Percentiles rank a stretch among this genome's conserved stretches.
Evolutionary conservation across 305 asterid species (phyloP).

Genomic region (Andrographis paniculata): DNA sequence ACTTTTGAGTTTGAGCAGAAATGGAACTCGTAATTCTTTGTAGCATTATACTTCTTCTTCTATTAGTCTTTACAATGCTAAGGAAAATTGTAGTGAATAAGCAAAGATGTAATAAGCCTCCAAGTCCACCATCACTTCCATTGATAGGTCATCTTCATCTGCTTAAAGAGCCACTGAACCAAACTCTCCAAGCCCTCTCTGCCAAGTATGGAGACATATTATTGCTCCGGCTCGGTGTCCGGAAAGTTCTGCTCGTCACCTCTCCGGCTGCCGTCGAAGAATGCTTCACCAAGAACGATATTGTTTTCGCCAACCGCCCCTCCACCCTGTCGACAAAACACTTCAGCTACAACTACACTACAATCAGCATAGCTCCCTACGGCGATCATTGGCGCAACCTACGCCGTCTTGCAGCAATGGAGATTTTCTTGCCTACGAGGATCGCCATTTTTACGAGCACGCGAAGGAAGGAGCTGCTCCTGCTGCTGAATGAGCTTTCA

Average conservation of each 20-base stretch:
- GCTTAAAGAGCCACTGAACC: constrained; percentile 22
- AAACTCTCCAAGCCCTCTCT: constrained; percentile 19
- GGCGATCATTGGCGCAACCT: constrained; percentile 27
- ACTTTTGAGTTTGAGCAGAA: background rate
- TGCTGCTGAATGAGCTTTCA: constrained; percentile 15
- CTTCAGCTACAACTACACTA: constrained; percentile 20
- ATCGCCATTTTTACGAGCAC: constrained; percentile 12
- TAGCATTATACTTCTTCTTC: background rate
- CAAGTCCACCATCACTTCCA: constrained; percentile 27
- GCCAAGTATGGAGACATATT: constrained; percentile 18
- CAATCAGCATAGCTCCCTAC: constrained; percentile 22
- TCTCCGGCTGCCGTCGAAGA: constrained; percentile 26
- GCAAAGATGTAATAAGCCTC: constrained; percentile 19
- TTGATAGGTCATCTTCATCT: constrained; percentile 30
- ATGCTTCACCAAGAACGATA: constrained; percentile 31
- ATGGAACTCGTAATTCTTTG: background rate
- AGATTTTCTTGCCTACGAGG: constrained; percentile 20
- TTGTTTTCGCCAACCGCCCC: constrained; percentile 26
- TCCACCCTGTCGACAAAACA: constrained; percentile 17
- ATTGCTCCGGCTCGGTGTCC: constrained; percentile 20
- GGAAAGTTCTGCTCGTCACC: constrained; percentile 19
- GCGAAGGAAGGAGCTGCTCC: constrained; percentile 16
- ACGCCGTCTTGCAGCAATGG: constrained; percentile 18
- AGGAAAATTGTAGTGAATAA: background rate
- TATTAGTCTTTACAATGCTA: background rate